Percentiles rank a stretch among this genome's conserved stretches.
Conservation (phyloP, 441 rosid species). For the Pelargonium fulgidum region DNA sequence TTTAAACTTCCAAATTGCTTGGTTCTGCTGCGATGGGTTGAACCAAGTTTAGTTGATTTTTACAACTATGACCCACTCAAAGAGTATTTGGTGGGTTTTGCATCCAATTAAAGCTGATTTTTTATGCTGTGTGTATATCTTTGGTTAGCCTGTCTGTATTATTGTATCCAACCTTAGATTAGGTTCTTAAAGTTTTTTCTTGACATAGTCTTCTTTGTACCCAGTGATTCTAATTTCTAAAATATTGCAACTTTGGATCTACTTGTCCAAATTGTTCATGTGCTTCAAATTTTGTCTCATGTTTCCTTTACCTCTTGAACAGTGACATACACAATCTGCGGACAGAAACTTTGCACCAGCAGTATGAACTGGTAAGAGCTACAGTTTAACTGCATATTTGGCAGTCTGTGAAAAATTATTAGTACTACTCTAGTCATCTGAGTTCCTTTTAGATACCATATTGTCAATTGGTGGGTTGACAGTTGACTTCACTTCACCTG, state of each 20-base stretch:
- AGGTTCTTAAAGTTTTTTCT: too few species aligned
- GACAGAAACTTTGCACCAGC: conserved; percentile 74
- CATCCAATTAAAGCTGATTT: too few species aligned
- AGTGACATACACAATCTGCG: conserved; percentile 75
- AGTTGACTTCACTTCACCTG: conserved; percentile 1
- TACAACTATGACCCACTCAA: too few species aligned
- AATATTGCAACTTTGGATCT: too few species aligned
- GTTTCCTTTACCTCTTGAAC: conserved; percentile 26
- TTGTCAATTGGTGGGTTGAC: not conserved
- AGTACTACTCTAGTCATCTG: not conserved
- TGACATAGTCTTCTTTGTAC: too few species aligned
- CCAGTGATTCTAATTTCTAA: too few species aligned
- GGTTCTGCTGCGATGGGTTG: not conserved
- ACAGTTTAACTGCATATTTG: not conserved
- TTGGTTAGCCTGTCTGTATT: too few species aligned
- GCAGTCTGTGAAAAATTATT: not conserved
- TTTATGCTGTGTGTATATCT: too few species aligned
- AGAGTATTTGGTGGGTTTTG: too few species aligned
- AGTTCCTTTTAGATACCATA: not conserved
- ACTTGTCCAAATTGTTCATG: not conserved
- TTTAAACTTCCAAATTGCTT: not conserved
- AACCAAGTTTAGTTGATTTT: not conserved
- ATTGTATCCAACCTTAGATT: too few species aligned
- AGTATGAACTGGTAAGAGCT: conserved; percentile 64
- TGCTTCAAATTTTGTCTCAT: not conserved